Evolutionary conservation across 345 rosid genomes (phyloP), one percentile per base, ranked within the genome.

Genomic region (Gossypium bickii): DNA sequence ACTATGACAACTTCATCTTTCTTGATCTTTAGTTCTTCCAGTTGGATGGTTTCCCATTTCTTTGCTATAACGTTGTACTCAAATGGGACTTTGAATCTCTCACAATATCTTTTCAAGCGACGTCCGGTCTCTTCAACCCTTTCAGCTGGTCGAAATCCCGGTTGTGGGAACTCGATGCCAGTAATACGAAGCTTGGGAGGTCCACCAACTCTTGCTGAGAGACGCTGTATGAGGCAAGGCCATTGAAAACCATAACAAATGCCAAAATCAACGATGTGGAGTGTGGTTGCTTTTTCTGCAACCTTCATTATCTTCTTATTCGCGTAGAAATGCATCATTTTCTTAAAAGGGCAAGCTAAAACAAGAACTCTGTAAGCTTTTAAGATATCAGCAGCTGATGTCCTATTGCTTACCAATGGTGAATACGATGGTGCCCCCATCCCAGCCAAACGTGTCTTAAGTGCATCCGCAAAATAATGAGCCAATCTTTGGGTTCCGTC

Each of bases 241-340:
- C 92, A 88, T 59, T 85, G 90, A 70, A 88, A 86, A 24, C 90
- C 92, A 56, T 83, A 82, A 4, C 75, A 34, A 70, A 86, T 84
- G 38, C 92, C 90, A 27, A 88, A 88, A 73, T 88, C 88, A 60
- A 88, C 83, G 12, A 88, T 81, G 74, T 88, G 90, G 25, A 88
- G 67, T 69, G 64, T 82, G 11, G 73, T 70, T 17, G 83, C 85
- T 55, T 72, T 72, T 64, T 82, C 80, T 51, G 84, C 72, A 8
- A 78, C 61, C 25, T 85, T 74, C 80, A 77, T 76, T 22, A 85
- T 82, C 20, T 77, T 78, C 75, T 63, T 78, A 55, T 81, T 85
- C 9, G 86, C 71, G 65, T 82, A 80, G 77, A 79, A 82, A 78
- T 80, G 53, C 47, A 86, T 78, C 52, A 82, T 78, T 71, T 74